Percentiles rank a stretch among this genome's conserved stretches.
phyloP scores from a whole-genome alignment of 148 eudicot species.

The Amaranthus cruentus region DNA sequence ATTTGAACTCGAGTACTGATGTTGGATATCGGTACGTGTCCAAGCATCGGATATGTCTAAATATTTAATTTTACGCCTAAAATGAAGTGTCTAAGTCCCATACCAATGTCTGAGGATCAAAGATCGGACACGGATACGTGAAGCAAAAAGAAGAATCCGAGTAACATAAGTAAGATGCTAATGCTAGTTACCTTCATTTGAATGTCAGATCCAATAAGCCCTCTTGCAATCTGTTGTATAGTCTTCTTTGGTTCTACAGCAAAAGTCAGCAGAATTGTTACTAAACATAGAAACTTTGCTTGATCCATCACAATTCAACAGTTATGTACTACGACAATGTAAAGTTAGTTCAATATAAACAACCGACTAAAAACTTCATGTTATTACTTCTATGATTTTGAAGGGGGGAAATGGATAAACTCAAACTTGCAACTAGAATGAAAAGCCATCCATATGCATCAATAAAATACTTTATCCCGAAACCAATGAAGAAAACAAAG shows the following conservation, averaged over 20 bases:
- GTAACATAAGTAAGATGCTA: background rate
- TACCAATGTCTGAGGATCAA: too few species aligned
- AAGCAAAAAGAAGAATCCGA: too few species aligned
- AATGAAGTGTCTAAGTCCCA: too few species aligned
- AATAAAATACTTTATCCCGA: background rate
- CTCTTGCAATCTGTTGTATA: conserved; percentile 75
- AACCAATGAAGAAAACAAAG: background rate
- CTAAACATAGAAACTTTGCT: background rate
- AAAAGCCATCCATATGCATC: too few species aligned
- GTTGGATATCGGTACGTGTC: too few species aligned
- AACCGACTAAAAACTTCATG: background rate
- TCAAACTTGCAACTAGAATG: too few species aligned
- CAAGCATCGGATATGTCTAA: too few species aligned
- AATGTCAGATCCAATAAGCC: conserved; percentile 60
- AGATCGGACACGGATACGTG: too few species aligned
- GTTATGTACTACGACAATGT: background rate
- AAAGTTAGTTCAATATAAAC: background rate
- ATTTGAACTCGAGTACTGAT: too few species aligned
- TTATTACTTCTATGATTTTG: too few species aligned
- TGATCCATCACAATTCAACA: background rate
- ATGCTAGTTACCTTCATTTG: conserved; percentile 59
- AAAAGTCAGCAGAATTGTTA: conserved; percentile 18
- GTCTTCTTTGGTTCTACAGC: conserved; percentile 63
- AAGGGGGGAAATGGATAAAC: too few species aligned
- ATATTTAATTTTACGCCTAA: too few species aligned